Evolutionary conservation across 345 rosid species (phyloP).

Genomic region (Arabis alpina): DNA sequence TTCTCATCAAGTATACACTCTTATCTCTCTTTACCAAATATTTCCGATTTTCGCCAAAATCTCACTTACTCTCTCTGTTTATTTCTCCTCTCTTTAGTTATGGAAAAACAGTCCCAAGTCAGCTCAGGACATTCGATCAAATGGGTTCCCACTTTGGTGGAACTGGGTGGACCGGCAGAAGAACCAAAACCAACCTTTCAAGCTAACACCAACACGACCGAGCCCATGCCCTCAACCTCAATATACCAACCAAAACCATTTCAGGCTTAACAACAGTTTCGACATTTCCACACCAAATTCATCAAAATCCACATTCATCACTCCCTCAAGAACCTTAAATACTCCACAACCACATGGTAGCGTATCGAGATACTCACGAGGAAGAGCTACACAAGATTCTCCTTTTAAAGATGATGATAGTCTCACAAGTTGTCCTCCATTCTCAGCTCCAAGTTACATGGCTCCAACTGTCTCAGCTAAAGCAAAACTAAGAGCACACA

Average conservation of each 20-base stretch:
- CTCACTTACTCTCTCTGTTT: neutral
- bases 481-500: constrained; percentile 76
- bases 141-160: constrained; percentile 95
- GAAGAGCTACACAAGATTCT: constrained; percentile 57
- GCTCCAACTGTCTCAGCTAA: constrained; percentile 77
- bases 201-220: constrained; percentile 46
- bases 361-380: constrained; percentile 61
- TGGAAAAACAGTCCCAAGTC: constrained; percentile 68
- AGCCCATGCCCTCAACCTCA: constrained; percentile 62
- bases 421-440: constrained; percentile 89
- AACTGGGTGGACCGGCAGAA: constrained; percentile 83
- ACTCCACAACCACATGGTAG: constrained; percentile 58
- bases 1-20: constrained; percentile 72
- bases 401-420: constrained; percentile 92
- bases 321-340: constrained; percentile 50
- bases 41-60: neutral
- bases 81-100: constrained; percentile 39
- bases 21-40: neutral
- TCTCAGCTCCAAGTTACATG: constrained; percentile 92
- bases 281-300: constrained; percentile 81
- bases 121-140: constrained; percentile 60
- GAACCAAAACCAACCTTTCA: constrained; percentile 44
- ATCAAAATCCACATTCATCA: constrained; percentile 58
- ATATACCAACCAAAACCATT: constrained; percentile 46
- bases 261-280: constrained; percentile 52